Conservation (phyloP, 208 protist genomes). For the Kentomonas sorsogonicus region DNA sequence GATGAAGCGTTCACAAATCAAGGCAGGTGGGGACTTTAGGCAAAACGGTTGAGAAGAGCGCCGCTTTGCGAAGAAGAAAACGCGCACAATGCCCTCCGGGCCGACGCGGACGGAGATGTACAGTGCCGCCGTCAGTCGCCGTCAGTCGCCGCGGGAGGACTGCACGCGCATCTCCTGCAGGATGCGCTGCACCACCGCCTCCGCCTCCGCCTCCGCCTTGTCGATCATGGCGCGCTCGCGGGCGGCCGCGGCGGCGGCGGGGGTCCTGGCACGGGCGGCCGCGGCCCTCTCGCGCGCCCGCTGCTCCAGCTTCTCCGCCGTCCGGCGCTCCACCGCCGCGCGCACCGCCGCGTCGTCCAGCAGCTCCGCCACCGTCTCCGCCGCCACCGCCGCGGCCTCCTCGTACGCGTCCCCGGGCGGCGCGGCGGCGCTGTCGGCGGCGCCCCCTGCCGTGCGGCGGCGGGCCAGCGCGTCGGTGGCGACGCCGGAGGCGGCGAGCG, state of each 20-base stretch:
- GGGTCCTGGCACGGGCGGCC: too few species aligned
- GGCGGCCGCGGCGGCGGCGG: too few species aligned
- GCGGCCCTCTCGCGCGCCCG: too few species aligned
- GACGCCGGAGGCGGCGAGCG: constrained; percentile 46
- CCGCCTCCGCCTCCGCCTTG: constrained; percentile 65
- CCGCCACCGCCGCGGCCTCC: constrained; percentile 34
- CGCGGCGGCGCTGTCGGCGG: constrained; percentile 5
- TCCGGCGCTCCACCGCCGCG: constrained; percentile 57
- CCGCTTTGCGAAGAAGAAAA: too few species aligned
- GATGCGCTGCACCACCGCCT: constrained; percentile 66
- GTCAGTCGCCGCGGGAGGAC: background rate
- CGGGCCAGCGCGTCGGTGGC: constrained; percentile 39
- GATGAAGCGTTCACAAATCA: background rate
- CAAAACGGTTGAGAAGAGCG: too few species aligned
- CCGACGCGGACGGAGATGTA: too few species aligned
- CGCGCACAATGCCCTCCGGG: too few species aligned
- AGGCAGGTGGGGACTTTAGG: too few species aligned
- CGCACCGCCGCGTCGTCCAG: constrained; percentile 52
- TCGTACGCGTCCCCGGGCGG: constrained; percentile 28
- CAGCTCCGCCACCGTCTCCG: constrained; percentile 57
- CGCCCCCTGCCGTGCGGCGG: background rate
- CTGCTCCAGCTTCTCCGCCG: constrained; percentile 36
- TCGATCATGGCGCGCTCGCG: constrained; percentile 60
- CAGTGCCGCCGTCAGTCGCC: background rate
- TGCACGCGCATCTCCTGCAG: constrained; percentile 65